Evolutionary conservation across 306 rosid species (phyloP).

Genomic region (Malus asiatica): DNA sequence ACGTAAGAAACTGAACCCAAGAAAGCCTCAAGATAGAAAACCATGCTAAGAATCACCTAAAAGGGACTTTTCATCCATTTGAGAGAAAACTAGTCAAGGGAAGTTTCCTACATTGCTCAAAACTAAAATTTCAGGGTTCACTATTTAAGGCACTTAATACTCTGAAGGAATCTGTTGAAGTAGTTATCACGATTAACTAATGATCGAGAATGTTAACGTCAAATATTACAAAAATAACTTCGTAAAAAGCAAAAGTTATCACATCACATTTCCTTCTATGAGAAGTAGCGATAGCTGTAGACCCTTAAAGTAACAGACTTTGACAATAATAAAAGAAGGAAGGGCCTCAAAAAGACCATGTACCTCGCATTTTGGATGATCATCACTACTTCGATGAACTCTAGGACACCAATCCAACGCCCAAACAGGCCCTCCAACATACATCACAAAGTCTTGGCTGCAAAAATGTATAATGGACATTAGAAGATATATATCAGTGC

Average conservation of each 20-base stretch:
- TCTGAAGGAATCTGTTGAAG: not conserved
- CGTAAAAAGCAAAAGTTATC: not conserved
- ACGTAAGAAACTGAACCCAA: not conserved
- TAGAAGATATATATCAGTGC: not conserved
- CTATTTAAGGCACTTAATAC: not conserved
- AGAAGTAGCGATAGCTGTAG: not conserved
- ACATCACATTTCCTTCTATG: not conserved
- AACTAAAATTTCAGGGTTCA: not conserved
- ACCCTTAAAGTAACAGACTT: not conserved
- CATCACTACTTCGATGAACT: conserved; percentile 40
- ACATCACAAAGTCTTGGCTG: conserved; percentile 70
- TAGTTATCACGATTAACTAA: not conserved
- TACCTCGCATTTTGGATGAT: conserved; percentile 71
- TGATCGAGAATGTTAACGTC: not conserved
- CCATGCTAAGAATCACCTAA: not conserved
- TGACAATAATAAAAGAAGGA: not conserved
- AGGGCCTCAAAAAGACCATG: not conserved
- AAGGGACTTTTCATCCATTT: not conserved
- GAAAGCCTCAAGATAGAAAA: not conserved
- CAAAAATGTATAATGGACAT: conserved; percentile 19
- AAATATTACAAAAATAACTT: not conserved
- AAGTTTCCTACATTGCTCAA: not conserved
- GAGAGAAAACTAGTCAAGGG: not conserved
- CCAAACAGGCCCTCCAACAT: conserved; percentile 91
- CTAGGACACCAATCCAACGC: conserved; percentile 94